These are phyloP conservation scores for Cicer arietinum DNA, from an alignment of 306 rosid genomes.

Conservation along the genomic window DNA sequence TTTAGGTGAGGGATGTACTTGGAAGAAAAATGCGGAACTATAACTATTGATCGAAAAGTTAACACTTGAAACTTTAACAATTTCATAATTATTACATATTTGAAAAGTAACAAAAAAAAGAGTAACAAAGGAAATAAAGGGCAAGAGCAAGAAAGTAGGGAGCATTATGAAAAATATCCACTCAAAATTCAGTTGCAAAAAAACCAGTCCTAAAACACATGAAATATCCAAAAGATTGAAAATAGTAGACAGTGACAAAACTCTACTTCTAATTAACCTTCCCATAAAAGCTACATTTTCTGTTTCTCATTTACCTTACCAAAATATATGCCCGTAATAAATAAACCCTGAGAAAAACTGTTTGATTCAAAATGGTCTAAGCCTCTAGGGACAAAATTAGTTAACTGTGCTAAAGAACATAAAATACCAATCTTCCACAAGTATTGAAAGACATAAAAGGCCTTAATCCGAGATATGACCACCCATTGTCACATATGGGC, in stretches of 20 bases:
- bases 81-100: too few relatives aligned
- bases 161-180: slow-evolving; percentile 9
- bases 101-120: background rate
- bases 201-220: slow-evolving; percentile 22
- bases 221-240: background rate
- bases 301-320: background rate
- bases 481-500: slow-evolving; percentile 36
- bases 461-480: slow-evolving; percentile 54
- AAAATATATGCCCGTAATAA: background rate
- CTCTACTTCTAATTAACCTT: slow-evolving; percentile 34
- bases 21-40: too few relatives aligned
- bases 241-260: slow-evolving; percentile 21
- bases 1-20: background rate
- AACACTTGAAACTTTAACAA: background rate
- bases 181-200: slow-evolving; percentile 33
- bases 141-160: background rate
- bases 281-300: slow-evolving; percentile 37
- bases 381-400: slow-evolving; percentile 25
- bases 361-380: slow-evolving; percentile 35
- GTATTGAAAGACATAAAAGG: background rate
- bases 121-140: background rate
- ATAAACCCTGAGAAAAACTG: background rate
- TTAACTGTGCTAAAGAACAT: slow-evolving; percentile 22
- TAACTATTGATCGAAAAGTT: background rate
- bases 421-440: slow-evolving; percentile 5